Percentiles rank a stretch among this genome's conserved stretches.
phyloP scores from a whole-genome alignment of 106 monocot genomes.

The Dioscorea zingiberensis region DNA sequence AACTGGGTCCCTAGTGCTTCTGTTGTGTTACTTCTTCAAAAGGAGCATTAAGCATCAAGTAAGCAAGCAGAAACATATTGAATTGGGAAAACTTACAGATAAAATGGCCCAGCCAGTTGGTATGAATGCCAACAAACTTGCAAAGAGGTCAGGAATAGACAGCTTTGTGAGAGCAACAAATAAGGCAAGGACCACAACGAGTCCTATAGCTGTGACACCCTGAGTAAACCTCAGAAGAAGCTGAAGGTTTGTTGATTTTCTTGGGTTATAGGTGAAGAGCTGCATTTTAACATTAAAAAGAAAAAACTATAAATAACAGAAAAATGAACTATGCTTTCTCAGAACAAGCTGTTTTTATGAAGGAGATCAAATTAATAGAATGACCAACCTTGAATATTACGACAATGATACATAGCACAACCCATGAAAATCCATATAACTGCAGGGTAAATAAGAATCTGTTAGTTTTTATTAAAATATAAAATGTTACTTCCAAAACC shows the following conservation, averaged over 20 bases:
- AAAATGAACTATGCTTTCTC: not conserved
- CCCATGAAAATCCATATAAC: conserved; percentile 91
- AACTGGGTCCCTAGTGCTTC: no score
- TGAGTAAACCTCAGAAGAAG: conserved; percentile 65
- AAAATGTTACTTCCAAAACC: no score
- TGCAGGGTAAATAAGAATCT: conserved; percentile 19
- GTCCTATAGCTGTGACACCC: conserved; percentile 55
- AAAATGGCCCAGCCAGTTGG: conserved; percentile 84
- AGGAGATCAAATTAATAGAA: no score
- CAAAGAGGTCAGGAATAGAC: conserved; percentile 74
- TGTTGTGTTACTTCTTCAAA: no score
- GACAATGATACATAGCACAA: conserved; percentile 48
- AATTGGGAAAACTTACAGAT: conserved; percentile 48
- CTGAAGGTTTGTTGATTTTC: conserved; percentile 52
- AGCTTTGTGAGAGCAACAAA: conserved; percentile 54
- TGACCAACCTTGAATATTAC: conserved; percentile 74
- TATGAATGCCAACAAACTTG: conserved; percentile 70
- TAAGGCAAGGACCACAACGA: conserved; percentile 50
- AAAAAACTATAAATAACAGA: not conserved
- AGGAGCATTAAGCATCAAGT: no score
- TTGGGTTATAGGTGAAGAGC: conserved; percentile 75
- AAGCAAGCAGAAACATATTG: no score
- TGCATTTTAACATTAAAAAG: conserved; percentile 18
- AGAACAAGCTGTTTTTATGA: not conserved
- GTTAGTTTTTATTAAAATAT: conserved; percentile 4